phyloP scores from a whole-genome alignment of 257 asterid genomes.

The Primulina huaijiensis region DNA sequence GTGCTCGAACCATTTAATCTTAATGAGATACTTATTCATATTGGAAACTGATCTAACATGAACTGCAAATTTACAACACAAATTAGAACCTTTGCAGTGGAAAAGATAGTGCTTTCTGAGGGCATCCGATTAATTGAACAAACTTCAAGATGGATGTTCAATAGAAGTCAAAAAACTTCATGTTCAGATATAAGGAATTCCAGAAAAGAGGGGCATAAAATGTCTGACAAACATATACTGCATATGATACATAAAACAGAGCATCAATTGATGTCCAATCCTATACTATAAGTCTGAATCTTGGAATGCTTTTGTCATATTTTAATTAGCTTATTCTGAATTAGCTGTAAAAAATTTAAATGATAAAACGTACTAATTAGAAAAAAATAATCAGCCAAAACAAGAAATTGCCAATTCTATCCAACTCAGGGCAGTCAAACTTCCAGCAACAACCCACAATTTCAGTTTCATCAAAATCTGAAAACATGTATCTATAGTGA shows the following conservation, averaged over 20 bases:
- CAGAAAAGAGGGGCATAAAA: not conserved
- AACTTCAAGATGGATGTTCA: not conserved
- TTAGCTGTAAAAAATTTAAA: not conserved
- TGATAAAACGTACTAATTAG: not conserved
- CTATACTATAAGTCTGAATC: slow-evolving; percentile 5
- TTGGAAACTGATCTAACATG: not conserved
- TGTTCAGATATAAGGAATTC: slow-evolving; percentile 9
- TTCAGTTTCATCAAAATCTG: not conserved
- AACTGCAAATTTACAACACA: not conserved
- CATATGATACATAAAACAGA: not conserved
- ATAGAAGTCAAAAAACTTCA: not conserved
- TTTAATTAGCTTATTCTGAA: not conserved
- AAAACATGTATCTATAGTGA: not conserved
- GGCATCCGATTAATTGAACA: not conserved
- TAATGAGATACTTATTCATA: not conserved
- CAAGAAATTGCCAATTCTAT: too few species aligned
- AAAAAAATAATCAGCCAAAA: too few species aligned
- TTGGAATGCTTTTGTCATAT: not conserved
- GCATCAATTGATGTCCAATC: slow-evolving; percentile 1
- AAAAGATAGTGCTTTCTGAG: not conserved
- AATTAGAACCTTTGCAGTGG: not conserved
- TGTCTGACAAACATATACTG: slow-evolving; percentile 2
- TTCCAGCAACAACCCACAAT: too few species aligned
- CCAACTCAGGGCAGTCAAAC: too few species aligned
- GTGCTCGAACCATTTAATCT: not conserved